Conservation (phyloP, 306 rosid species). For the Arachis stenosperma region DNA sequence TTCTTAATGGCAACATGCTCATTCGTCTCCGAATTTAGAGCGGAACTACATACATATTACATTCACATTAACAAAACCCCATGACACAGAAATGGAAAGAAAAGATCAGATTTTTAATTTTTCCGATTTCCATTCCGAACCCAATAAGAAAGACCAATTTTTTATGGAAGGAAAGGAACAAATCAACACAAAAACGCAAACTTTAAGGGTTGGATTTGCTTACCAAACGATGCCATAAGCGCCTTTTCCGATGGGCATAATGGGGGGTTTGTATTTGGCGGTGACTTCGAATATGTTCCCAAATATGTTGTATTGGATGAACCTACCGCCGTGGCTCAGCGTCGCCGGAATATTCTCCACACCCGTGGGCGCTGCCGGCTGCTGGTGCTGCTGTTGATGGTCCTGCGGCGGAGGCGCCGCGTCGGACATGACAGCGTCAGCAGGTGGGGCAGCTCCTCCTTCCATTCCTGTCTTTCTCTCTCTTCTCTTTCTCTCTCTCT, state of each 20-base stretch:
- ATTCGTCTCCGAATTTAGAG: constrained; percentile 85
- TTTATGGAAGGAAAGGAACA: not conserved
- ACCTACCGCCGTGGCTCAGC: constrained; percentile 89
- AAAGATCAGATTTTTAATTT: not conserved
- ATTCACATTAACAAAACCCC: constrained; percentile 5
- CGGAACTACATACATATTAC: constrained; percentile 52
- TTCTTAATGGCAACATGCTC: constrained; percentile 93
- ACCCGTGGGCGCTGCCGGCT: constrained; percentile 47
- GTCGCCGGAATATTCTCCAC: constrained; percentile 86
- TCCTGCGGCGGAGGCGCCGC: constrained; percentile 52
- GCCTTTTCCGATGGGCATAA: constrained; percentile 98
- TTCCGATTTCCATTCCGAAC: constrained; percentile 22
- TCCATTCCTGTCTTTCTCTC: constrained; percentile 33
- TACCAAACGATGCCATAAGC: constrained; percentile 99
- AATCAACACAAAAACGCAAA: constrained; percentile 6
- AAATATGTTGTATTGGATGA: constrained; percentile 92
- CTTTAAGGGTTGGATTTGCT: constrained; percentile 32
- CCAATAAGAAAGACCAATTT: not conserved
- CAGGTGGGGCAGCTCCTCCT: constrained; percentile 64
- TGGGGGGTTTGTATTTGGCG: constrained; percentile 93
- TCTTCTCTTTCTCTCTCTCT: not conserved
- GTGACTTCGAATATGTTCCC: constrained; percentile 91
- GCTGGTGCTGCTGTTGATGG: constrained; percentile 48
- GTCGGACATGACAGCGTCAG: constrained; percentile 81
- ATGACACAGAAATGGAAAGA: not conserved